Evolutionary conservation across 345 rosid species (phyloP), one percentile per base, ranked within the genome.

Genomic region (Psidium guajava): DNA sequence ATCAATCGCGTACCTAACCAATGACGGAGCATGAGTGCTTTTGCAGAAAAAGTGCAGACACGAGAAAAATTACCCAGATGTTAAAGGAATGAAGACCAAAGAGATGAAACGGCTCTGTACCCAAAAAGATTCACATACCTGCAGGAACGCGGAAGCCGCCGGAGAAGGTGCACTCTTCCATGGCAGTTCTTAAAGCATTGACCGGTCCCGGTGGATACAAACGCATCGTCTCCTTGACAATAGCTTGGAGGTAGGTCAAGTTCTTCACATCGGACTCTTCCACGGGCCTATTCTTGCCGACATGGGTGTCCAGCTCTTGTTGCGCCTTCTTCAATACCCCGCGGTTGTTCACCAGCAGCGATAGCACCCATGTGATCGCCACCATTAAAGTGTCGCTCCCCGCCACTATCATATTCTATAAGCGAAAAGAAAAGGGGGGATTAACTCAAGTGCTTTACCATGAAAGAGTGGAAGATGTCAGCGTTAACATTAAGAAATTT

Each of bases 341-440:
- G 11, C 51, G 88, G 85, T 90, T 82, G 87, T 89, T 89, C 22
- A 89, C 84, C 6, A 92, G 83, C 40, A 90, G 69, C 5, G 91
- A 88, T 22, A 91, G 25, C 18, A 88, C 84, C 93, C 91, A 90
- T 50, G 83, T 86, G 12, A 84, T 36, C 20, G 87, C 83, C 11
- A 88, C 87, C 56, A 81, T 85, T 13, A 88, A 64, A 9, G 92
- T 86, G 83, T 91, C 93, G 56, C 73, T 85, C 49, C 88, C 91
- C n/a, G 87, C 89, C 47, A 81, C 12, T 13, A 90, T 54, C 81
- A 88, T 22, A 56, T 82, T 88, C 90, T 91, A 83, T 8, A 49
- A 1, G 22, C 21, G 11, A 47, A 16, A 51, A 51, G 3, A 51
- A 6, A 61, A 61, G 36, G 36, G 36, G 36, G 36, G 44, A 64